A percentile compares a stretch with the other conserved stretches of the same genome.
Evolutionary conservation across 108 stramenopile genomes (phyloP).

Genomic region (Nannochloropsis gaditana): DNA sequence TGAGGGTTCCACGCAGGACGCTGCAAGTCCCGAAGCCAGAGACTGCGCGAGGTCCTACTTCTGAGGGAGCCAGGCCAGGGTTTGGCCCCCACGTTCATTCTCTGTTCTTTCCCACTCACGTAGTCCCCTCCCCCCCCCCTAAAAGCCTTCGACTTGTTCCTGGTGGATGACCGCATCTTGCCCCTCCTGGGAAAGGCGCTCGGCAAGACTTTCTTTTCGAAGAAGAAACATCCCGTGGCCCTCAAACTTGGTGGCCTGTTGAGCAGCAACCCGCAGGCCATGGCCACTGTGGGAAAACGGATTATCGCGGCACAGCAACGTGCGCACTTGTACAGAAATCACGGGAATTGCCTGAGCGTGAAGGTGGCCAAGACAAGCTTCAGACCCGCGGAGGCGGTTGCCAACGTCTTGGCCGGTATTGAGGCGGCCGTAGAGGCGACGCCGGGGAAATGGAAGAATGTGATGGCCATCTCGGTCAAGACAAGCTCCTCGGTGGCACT

Average conservation of each 20-base stretch:
- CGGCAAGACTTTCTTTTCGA: constrained; percentile 78
- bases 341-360: constrained; percentile 72
- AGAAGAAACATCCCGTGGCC: constrained; percentile 81
- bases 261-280: constrained; percentile 49
- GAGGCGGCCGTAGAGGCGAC: constrained; percentile 59
- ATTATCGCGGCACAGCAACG: constrained; percentile 55
- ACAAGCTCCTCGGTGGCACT: constrained; percentile 65
- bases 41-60: no score
- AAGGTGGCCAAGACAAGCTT: constrained; percentile 73
- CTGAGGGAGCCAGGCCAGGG: background rate
- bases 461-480: constrained; percentile 72
- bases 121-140: constrained; percentile 21
- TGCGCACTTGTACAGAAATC: constrained; percentile 66
- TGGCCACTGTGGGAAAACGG: constrained; percentile 25
- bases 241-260: constrained; percentile 64
- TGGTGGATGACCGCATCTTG: constrained; percentile 88
- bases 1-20: no score
- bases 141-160: constrained; percentile 69
- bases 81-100: no score
- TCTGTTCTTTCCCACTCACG: no score
- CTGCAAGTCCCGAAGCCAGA: no score
- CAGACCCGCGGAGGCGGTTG: constrained; percentile 59
- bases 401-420: constrained; percentile 65
- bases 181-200: constrained; percentile 81
- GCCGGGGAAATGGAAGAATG: constrained; percentile 77